Percentiles rank a stretch among this genome's conserved stretches.
Evolutionary conservation across 1,139 yeast genomes (phyloP).

Genomic region (Geotrichum australiense): DNA sequence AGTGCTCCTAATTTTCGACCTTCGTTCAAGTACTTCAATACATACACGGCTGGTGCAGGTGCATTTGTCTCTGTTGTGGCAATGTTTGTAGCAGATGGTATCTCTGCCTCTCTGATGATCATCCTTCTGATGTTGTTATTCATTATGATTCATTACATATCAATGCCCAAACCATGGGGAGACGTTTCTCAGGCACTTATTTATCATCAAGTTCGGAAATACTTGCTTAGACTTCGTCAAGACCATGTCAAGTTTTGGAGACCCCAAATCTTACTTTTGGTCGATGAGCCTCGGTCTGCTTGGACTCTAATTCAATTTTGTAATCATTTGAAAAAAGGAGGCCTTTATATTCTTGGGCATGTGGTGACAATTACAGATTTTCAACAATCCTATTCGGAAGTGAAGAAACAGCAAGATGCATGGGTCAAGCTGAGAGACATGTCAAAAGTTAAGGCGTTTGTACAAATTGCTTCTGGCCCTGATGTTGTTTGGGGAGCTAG

Average conservation of each 20-base stretch:
- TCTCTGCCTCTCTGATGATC: constrained; percentile 73
- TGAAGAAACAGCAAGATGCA: constrained; percentile 64
- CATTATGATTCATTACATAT: constrained; percentile 72
- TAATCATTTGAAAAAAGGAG: constrained; percentile 91
- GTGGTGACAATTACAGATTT: constrained; percentile 57
- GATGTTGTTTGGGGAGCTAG: constrained; percentile 93
- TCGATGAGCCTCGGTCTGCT: constrained; percentile 83
- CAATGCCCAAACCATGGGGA: constrained; percentile 96
- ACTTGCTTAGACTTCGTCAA: constrained; percentile 68
- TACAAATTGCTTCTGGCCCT: constrained; percentile 85
- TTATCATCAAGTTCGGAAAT: constrained; percentile 93
- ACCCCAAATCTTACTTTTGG: constrained; percentile 80
- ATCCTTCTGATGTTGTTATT: constrained; percentile 59
- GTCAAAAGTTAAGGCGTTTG: constrained; percentile 79
- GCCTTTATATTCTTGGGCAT: constrained; percentile 85
- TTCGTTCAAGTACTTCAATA: constrained; percentile 77
- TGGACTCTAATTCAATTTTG: constrained; percentile 94
- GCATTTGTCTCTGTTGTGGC: constrained; percentile 63
- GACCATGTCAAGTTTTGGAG: constrained; percentile 97
- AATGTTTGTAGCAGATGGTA: constrained; percentile 91
- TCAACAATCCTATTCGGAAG: constrained; percentile 56
- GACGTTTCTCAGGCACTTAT: constrained; percentile 92
- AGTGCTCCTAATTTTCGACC: constrained; percentile 97
- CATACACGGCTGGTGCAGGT: constrained; percentile 75
- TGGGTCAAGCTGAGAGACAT: constrained; percentile 80